A percentile compares a stretch with the other conserved stretches of the same genome.
Evolutionary conservation across 768 basidiomycete genomes (phyloP).

Genomic region (Kwoniella dendrophila): DNA sequence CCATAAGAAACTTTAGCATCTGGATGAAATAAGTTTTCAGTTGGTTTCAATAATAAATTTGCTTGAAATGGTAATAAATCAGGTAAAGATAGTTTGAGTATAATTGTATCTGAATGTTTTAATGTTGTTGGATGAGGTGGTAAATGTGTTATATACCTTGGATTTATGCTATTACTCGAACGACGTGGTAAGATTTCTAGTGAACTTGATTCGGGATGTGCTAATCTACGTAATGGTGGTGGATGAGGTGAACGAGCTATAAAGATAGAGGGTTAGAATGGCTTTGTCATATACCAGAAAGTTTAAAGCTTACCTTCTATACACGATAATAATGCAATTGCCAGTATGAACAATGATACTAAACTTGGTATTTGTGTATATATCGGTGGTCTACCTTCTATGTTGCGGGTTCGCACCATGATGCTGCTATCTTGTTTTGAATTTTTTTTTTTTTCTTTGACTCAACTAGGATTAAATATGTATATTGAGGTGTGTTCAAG

Average conservation of each 20-base stretch:
- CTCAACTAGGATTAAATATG: no score
- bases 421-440: no score
- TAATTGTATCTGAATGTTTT: slow-evolving; percentile 70
- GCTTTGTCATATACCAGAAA: not conserved
- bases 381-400: not conserved
- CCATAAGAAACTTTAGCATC: slow-evolving; percentile 70
- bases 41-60: slow-evolving; percentile 74
- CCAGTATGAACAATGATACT: not conserved
- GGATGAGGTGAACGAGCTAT: slow-evolving; percentile 46
- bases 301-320: slow-evolving; percentile 5
- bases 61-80: slow-evolving; percentile 67
- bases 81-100: slow-evolving; percentile 63
- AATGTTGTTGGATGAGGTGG: slow-evolving; percentile 60
- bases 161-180: slow-evolving; percentile 43
- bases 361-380: not conserved
- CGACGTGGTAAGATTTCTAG: slow-evolving; percentile 65
- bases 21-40: slow-evolving; percentile 75
- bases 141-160: slow-evolving; percentile 54
- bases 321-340: slow-evolving; percentile 4
- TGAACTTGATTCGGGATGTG: slow-evolving; percentile 61
- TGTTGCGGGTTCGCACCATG: no score
- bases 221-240: slow-evolving; percentile 41
- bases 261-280: not conserved
- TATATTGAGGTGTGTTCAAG: no score
- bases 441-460: no score